A percentile compares a stretch with the other conserved stretches of the same genome.
Conservation (phyloP, 176 grass and related monocot genomes). For the Ananas comosus region DNA sequence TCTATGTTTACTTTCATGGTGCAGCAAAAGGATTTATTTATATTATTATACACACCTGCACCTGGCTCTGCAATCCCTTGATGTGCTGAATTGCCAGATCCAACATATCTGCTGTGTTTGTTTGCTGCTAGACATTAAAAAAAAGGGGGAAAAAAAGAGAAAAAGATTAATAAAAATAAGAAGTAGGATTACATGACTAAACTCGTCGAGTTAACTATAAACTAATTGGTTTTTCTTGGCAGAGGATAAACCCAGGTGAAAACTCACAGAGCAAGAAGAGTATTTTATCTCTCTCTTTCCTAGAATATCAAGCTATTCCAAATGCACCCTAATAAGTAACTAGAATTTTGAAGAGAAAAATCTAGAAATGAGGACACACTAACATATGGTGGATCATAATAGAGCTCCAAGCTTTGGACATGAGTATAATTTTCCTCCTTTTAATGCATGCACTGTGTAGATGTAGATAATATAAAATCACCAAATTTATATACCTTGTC, state of each 20-base stretch:
- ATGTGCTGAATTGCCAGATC: slow-evolving; percentile 47
- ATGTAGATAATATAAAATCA: not conserved
- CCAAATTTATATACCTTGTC: slow-evolving; percentile 36
- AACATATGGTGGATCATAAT: no score
- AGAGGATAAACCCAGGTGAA: no score
- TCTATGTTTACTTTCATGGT: not conserved
- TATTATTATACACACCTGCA: slow-evolving; percentile 34
- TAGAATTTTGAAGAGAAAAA: no score
- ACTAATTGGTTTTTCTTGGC: not conserved
- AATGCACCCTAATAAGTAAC: no score
- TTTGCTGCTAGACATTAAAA: slow-evolving; percentile 40
- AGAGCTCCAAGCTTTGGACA: not conserved
- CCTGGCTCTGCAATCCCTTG: slow-evolving; percentile 39
- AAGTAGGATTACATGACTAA: not conserved
- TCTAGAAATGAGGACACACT: no score
- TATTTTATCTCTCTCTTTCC: no score
- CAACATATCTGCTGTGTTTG: slow-evolving; percentile 49
- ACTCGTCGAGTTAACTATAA: not conserved
- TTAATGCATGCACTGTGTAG: not conserved
- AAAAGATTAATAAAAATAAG: not conserved
- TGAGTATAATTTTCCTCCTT: not conserved
- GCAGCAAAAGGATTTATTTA: not conserved
- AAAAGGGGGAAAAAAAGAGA: not conserved
- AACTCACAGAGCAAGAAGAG: no score
- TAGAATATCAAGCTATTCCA: no score